Percentiles rank a stretch among this genome's conserved stretches.
These are phyloP conservation scores for Sordariomycetes sp. DNA, from an alignment of 2,329 filamentous ascomycete species.

Conservation along the genomic window DNA sequence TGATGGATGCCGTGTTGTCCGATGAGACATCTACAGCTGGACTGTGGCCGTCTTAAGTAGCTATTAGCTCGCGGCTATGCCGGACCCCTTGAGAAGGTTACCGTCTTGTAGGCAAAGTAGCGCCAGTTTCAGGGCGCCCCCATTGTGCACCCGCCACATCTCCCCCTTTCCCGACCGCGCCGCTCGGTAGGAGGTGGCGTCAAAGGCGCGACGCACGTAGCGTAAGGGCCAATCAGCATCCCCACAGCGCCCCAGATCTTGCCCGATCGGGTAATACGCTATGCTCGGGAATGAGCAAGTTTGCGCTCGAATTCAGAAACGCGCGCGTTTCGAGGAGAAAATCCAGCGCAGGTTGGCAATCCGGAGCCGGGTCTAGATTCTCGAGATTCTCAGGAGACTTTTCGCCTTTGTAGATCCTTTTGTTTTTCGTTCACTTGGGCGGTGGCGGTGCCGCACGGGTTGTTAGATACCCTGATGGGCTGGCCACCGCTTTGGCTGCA, in stretches of 20 bases:
- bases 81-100: not conserved
- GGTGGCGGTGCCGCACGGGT: not conserved
- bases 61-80: too few relatives aligned
- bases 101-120: not conserved
- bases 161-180: not conserved
- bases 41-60: too few relatives aligned
- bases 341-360: not conserved
- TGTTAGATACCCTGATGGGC: not conserved
- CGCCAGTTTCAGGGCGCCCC: not conserved
- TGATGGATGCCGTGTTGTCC: too few relatives aligned
- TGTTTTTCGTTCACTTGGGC: not conserved
- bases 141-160: not conserved
- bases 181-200: not conserved
- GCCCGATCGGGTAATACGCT: not conserved
- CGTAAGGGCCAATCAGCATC: not conserved
- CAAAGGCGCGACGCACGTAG: not conserved
- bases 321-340: not conserved
- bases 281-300: conserved; percentile 1
- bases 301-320: conserved; percentile 1
- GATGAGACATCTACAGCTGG: too few relatives aligned
- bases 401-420: not conserved
- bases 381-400: not conserved
- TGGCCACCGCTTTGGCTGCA: not conserved
- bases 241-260: not conserved
- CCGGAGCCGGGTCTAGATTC: not conserved